Evolutionary conservation across 2,329 filamentous ascomycete species (phyloP), one percentile per base, ranked within the genome.

Genomic region (Furcasterigmium sp.): DNA sequence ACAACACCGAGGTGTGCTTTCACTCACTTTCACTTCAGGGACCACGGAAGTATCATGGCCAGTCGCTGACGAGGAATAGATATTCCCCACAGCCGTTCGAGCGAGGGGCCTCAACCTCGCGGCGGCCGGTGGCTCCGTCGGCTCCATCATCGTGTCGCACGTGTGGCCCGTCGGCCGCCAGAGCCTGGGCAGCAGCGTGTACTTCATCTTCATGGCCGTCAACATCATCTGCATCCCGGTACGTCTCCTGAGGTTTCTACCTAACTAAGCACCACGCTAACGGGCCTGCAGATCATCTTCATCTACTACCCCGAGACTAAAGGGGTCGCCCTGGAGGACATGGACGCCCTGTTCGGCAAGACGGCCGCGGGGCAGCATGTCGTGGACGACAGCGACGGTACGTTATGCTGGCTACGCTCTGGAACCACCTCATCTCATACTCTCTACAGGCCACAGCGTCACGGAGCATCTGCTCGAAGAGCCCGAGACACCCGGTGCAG

Each of bases 21-120:
- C 23, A 19, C 57, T 39, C 4, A 3, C 23, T 39, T n/a, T n/a
- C n/a, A n/a, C n/a, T 26, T 7, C 23, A 26, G 7, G 10, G 5
- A 8, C 26, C 17, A 37, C 10, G 8, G 17, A n/a, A 25, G 10
- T 19, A 37, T 5, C 15, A 5, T 9, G 32, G 4, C 17, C 15
- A 35, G 15, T 15, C 5, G 2, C 30, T 25, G 11, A 19, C 15
- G 18, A 10, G 20, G 17, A 20, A 11, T n/a, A 71, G 67, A 80
- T 80, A 48, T 80, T 81, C 52, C 76, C 76, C 3, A 79, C 76
- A 0, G 62, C 73, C 5, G 64, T 77, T n/a, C 72, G 76, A 10
- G 75, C 76, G 3, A 68, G 72, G 1, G 76, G 76, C 3, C 66
- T 80, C 41, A 80, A 75, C 54, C 67, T 80, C 30, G 68, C 75